Conservation (phyloP, 257 asterid genomes). For the Echium plantagineum region DNA sequence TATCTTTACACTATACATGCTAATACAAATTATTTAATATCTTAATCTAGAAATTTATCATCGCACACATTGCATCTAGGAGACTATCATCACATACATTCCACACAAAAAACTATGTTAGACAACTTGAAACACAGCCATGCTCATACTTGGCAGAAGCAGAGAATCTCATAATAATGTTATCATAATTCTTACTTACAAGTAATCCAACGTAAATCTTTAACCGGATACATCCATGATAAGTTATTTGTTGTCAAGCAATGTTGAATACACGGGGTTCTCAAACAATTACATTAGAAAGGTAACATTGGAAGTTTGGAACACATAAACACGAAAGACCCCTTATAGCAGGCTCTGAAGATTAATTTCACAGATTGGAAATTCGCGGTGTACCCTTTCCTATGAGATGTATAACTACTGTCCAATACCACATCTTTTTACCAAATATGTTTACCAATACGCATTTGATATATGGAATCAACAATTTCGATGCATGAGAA, state of each 20-base stretch:
- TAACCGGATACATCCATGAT: background rate
- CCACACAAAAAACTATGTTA: too few relatives aligned
- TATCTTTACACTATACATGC: background rate
- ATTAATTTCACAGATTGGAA: too few relatives aligned
- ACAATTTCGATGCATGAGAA: background rate
- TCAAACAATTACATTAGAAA: too few relatives aligned
- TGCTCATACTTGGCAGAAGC: background rate
- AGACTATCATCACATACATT: background rate
- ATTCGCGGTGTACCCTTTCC: too few relatives aligned
- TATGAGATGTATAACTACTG: too few relatives aligned
- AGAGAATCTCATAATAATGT: background rate
- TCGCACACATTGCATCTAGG: background rate
- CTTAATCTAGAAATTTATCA: background rate
- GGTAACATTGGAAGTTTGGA: too few relatives aligned
- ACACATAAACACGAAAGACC: too few relatives aligned
- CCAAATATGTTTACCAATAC: too few relatives aligned
- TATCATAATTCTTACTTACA: background rate
- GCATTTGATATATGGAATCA: too few relatives aligned
- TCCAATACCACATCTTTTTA: too few relatives aligned
- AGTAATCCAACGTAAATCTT: background rate
- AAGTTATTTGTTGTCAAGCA: background rate
- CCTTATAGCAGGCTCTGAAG: background rate
- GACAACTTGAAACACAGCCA: too few relatives aligned
- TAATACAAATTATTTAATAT: too few relatives aligned
- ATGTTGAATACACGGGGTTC: background rate